phyloP scores from a whole-genome alignment of 129 eudicot species.

The Centrapalus pauciflorus region DNA sequence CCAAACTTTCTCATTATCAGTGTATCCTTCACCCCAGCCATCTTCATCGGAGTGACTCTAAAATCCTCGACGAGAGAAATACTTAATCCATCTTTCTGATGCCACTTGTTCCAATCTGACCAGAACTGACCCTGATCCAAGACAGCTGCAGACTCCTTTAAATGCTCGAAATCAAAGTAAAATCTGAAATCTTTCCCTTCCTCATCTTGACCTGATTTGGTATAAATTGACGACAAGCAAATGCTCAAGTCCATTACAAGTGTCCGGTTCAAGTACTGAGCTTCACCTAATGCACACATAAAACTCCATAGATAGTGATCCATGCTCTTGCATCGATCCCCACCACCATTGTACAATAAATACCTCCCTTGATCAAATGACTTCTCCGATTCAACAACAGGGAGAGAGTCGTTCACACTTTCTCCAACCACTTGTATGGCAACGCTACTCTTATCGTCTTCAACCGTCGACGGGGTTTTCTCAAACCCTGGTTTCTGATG shows the following conservation, averaged over 20 bases:
- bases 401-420: slow-evolving; percentile 61
- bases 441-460: slow-evolving; percentile 23
- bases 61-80: slow-evolving; percentile 75
- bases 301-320: slow-evolving; percentile 92
- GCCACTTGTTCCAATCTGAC: slow-evolving; percentile 75
- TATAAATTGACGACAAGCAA: slow-evolving; percentile 73
- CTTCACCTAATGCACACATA: slow-evolving; percentile 88
- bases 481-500: slow-evolving; percentile 54
- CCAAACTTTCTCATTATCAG: slow-evolving; percentile 88
- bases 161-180: slow-evolving; percentile 85
- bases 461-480: slow-evolving; percentile 30
- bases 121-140: slow-evolving; percentile 75
- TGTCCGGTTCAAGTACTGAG: slow-evolving; percentile 79
- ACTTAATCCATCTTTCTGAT: slow-evolving; percentile 46
- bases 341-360: slow-evolving; percentile 72
- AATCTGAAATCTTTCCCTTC: slow-evolving; percentile 91
- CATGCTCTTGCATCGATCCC: slow-evolving; percentile 92
- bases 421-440: slow-evolving; percentile 57
- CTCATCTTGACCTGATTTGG: slow-evolving; percentile 68
- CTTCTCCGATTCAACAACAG: slow-evolving; percentile 69
- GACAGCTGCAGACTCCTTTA: slow-evolving; percentile 65
- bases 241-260: slow-evolving; percentile 75
- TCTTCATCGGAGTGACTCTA: slow-evolving; percentile 54
- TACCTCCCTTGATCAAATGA: slow-evolving; percentile 67
- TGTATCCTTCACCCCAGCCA: slow-evolving; percentile 54